phyloP scores from a whole-genome alignment of 306 rosid genomes.

The Bauhinia variegata region DNA sequence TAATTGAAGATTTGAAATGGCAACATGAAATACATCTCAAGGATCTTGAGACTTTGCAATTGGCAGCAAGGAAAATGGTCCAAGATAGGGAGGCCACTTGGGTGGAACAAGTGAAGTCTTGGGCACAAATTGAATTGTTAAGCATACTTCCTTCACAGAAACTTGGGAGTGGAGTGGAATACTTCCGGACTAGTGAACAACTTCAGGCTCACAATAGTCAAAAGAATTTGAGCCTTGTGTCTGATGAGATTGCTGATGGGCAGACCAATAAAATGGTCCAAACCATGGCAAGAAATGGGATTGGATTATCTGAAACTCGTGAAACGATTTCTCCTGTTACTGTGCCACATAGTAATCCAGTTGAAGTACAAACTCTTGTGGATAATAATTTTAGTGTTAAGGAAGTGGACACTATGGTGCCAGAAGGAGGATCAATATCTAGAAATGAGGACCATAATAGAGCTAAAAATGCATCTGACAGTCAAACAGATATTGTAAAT shows the following conservation, averaged over 20 bases:
- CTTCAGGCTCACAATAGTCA: slow-evolving; percentile 32
- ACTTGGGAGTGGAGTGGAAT: slow-evolving; percentile 41
- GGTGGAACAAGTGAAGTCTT: slow-evolving; percentile 58
- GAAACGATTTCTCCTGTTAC: slow-evolving; percentile 37
- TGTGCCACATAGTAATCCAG: slow-evolving; percentile 14
- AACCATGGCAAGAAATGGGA: slow-evolving; percentile 19
- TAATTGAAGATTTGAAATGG: slow-evolving; percentile 40
- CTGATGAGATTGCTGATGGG: slow-evolving; percentile 35
- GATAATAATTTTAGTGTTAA: slow-evolving; percentile 20
- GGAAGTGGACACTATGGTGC: slow-evolving; percentile 25
- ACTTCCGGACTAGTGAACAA: slow-evolving; percentile 35
- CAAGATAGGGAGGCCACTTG: slow-evolving; percentile 42
- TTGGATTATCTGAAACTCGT: slow-evolving; percentile 22
- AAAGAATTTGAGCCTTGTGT: slow-evolving; percentile 12
- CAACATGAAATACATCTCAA: slow-evolving; percentile 45
- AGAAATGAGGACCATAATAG: slow-evolving; percentile 26
- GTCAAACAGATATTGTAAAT: slow-evolving; percentile 29
- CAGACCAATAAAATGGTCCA: slow-evolving; percentile 26
- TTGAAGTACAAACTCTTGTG: slow-evolving; percentile 27
- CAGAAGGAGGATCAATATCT: slow-evolving; percentile 27
- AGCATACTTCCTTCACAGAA: slow-evolving; percentile 35
- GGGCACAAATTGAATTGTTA: slow-evolving; percentile 59
- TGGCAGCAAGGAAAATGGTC: slow-evolving; percentile 44
- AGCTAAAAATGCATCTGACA: slow-evolving; percentile 37
- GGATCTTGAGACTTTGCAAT: slow-evolving; percentile 48